These are phyloP conservation scores for Fusarium neocosmosporiellum DNA, from an alignment of 2,329 filamentous ascomycete species.

Conservation along the genomic window DNA sequence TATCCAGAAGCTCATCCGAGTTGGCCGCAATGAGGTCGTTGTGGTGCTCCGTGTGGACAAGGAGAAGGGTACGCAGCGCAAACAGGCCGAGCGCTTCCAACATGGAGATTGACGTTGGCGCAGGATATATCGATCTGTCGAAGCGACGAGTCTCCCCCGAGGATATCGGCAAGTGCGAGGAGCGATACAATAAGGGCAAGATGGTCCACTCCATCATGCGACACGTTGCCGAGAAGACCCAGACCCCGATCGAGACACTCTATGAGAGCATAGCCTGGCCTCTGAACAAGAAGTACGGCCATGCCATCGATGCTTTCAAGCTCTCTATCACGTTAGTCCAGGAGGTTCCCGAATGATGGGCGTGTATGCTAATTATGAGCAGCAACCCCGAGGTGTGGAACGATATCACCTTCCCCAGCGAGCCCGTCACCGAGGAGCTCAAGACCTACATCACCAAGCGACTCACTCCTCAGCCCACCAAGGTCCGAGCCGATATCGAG, in stretches of 20 bases:
- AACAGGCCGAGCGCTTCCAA: slow-evolving; percentile 27
- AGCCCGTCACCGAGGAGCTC: slow-evolving; percentile 87
- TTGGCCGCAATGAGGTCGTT: slow-evolving; percentile 97
- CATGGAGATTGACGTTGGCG: slow-evolving; percentile 33
- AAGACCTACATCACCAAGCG: slow-evolving; percentile 97
- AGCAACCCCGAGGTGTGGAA: slow-evolving; percentile 97
- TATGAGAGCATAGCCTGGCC: slow-evolving; percentile 98
- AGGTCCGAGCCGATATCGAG: slow-evolving; percentile 97
- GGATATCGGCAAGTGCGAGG: slow-evolving; percentile 98
- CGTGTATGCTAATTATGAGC: slow-evolving; percentile 22
- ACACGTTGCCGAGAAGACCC: slow-evolving; percentile 97
- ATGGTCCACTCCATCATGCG: slow-evolving; percentile 99
- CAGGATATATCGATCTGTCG: slow-evolving; percentile 94
- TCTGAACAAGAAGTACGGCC: slow-evolving; percentile 96
- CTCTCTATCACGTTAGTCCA: slow-evolving; percentile 89
- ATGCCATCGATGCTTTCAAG: slow-evolving; percentile 98
- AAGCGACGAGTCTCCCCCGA: slow-evolving; percentile 98
- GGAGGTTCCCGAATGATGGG: neutral
- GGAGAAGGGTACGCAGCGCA: slow-evolving; percentile 79
- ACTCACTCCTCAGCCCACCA: slow-evolving; percentile 97
- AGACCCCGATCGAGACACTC: slow-evolving; percentile 90
- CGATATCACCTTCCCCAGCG: slow-evolving; percentile 88
- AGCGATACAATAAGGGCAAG: slow-evolving; percentile 99
- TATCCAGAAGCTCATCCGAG: slow-evolving; percentile 99
- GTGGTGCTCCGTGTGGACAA: slow-evolving; percentile 99